These are phyloP conservation scores for Hypericum perforatum DNA, from an alignment of 345 rosid genomes.

Conservation along the genomic window DNA sequence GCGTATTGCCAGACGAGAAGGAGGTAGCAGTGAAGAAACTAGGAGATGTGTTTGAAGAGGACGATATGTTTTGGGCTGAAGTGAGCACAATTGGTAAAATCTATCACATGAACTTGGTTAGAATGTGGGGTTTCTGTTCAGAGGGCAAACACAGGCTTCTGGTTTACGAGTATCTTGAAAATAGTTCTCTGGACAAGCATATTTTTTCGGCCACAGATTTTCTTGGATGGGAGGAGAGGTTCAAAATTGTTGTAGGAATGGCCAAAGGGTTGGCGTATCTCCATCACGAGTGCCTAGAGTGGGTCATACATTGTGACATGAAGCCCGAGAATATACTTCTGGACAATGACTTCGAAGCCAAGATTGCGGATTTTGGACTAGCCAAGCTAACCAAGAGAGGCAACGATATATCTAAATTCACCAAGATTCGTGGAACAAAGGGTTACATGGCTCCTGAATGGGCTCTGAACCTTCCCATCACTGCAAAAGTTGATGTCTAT, in stretches of 20 bases:
- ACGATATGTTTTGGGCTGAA: conserved; percentile 9
- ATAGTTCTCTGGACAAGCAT: conserved; percentile 2
- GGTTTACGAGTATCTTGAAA: conserved; percentile 4
- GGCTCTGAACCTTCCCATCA: conserved; percentile 29
- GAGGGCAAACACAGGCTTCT: background rate
- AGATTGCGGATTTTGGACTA: conserved; percentile 8
- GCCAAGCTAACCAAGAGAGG: conserved; percentile 14
- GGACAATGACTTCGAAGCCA: conserved; percentile 5
- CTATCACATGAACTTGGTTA: conserved; percentile 3
- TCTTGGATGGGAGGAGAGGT: conserved; percentile 2
- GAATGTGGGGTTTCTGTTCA: conserved; percentile 10
- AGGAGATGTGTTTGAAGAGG: conserved; percentile 1
- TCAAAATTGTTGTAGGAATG: background rate
- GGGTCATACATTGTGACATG: conserved; percentile 8
- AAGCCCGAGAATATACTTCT: conserved; percentile 7
- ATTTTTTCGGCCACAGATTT: background rate
- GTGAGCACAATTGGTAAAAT: conserved; percentile 8
- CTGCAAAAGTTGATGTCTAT: conserved; percentile 33
- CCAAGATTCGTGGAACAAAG: conserved; percentile 30
- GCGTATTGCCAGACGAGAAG: background rate
- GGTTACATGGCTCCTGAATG: conserved; percentile 38
- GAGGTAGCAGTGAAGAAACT: conserved; percentile 3
- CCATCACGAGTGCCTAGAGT: conserved; percentile 5
- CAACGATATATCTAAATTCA: conserved; percentile 8
- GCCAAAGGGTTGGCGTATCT: conserved; percentile 8